Conservation (phyloP, 768 basidiomycete species). For the Chalciporus pseudorubinellus region DNA sequence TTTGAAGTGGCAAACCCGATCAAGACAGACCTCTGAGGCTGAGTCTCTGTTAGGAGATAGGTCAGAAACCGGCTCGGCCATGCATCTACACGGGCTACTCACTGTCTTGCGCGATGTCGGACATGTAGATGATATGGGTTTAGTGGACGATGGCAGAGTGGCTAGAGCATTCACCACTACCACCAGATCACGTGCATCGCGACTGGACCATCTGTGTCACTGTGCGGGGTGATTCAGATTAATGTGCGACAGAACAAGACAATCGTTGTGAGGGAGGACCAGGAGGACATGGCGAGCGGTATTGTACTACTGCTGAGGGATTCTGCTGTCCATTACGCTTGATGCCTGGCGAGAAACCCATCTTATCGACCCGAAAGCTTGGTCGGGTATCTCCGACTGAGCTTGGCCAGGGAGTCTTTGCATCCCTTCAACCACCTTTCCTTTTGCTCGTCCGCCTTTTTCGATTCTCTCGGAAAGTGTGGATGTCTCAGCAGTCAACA, state of each 20-base stretch:
- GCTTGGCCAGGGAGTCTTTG: neutral
- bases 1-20: neutral
- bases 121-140: conserved; percentile 1
- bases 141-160: neutral
- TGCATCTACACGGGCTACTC: conserved; percentile 2
- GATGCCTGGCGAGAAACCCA: neutral
- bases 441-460: conserved; percentile 27
- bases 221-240: no score
- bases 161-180: neutral
- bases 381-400: conserved; percentile 26
- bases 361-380: neutral
- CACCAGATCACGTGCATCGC: conserved; percentile 21
- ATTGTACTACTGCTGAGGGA: neutral
- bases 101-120: conserved; percentile 13
- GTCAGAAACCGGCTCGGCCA: neutral
- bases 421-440: neutral
- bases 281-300: neutral
- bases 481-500: conserved; percentile 91
- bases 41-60: conserved; percentile 6
- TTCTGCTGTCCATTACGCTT: neutral
- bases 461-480: conserved; percentile 50
- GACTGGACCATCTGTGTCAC: neutral
- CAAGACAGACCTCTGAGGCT: conserved; percentile 3
- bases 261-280: neutral
- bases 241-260: no score